Conservation (phyloP, 352 stramenopile genomes). For the Phytophthora fragariae region DNA sequence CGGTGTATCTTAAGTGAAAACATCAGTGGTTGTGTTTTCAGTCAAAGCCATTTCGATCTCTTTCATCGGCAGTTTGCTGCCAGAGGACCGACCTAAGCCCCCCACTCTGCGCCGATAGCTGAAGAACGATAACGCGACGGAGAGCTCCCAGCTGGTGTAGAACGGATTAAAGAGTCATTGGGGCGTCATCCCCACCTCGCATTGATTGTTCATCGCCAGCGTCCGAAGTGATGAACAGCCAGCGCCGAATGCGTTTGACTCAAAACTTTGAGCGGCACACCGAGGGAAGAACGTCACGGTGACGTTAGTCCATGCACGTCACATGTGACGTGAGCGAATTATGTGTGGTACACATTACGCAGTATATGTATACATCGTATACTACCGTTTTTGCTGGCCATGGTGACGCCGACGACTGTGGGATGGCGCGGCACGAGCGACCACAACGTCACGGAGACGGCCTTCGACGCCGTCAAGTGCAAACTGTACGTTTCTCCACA, state of each 20-base stretch:
- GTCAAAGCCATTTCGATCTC: not conserved
- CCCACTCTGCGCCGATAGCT: conserved; percentile 8
- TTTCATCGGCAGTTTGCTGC: no score
- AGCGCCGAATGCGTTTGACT: no score
- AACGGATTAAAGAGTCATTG: not conserved
- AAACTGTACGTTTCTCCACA: conserved; percentile 57
- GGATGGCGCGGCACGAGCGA: conserved; percentile 64
- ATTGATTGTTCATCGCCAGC: conserved; percentile 14
- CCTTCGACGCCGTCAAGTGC: conserved; percentile 77
- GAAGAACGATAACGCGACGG: not conserved
- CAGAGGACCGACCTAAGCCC: no score
- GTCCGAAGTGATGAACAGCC: conserved; percentile 7
- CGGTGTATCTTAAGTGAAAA: no score
- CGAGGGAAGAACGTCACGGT: no score
- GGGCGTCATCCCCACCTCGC: conserved; percentile 1
- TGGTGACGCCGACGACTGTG: conserved; percentile 12
- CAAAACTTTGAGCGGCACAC: no score
- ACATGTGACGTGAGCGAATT: not conserved
- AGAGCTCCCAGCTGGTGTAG: not conserved
- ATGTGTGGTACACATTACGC: not conserved
- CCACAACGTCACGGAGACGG: conserved; percentile 84
- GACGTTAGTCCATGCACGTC: no score
- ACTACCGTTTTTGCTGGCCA: conserved; percentile 14
- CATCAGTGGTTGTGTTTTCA: no score
- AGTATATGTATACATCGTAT: not conserved